Percentiles rank a stretch among this genome's conserved stretches.
Conservation (phyloP, 352 stramenopile genomes). For the Phytophthora rubi region DNA sequence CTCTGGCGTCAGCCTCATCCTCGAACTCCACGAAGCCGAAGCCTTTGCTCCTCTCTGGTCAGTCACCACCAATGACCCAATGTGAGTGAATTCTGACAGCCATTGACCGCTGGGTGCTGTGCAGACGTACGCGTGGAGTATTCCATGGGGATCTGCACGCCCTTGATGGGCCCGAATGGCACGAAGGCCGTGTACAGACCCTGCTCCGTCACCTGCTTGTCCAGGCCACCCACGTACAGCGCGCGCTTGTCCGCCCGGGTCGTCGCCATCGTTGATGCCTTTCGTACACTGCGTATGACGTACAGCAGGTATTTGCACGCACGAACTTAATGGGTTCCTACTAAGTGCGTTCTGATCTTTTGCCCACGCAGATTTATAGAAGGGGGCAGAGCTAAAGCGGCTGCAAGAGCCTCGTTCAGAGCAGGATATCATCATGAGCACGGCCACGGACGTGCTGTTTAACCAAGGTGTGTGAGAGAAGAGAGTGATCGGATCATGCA, state of each 20-base stretch:
- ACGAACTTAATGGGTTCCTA: neutral
- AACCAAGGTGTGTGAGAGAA: constrained; percentile 71
- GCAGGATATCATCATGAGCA: constrained; percentile 63
- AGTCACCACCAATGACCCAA: neutral
- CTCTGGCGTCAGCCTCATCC: constrained; percentile 85
- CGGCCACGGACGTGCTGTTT: constrained; percentile 83
- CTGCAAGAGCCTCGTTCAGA: constrained; percentile 16
- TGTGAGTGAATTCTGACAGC: neutral
- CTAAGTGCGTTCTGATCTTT: constrained; percentile 40
- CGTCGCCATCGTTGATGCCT: constrained; percentile 22
- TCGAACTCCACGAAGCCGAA: constrained; percentile 96
- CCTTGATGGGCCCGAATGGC: constrained; percentile 83
- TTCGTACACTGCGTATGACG: too few relatives aligned
- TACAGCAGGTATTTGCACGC: neutral
- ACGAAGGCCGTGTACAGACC: constrained; percentile 88
- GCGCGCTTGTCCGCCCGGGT: constrained; percentile 64
- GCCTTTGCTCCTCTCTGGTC: constrained; percentile 81
- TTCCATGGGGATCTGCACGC: constrained; percentile 80
- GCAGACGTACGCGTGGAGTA: constrained; percentile 66
- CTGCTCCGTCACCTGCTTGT: constrained; percentile 88
- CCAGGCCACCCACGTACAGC: constrained; percentile 93
- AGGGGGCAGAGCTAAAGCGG: constrained; percentile 17
- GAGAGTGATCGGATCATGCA: neutral
- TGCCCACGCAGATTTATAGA: constrained; percentile 23
- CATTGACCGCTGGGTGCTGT: neutral